A percentile compares a stretch with the other conserved stretches of the same genome.
These are phyloP conservation scores for Dioscorea dumetorum DNA, from an alignment of 106 monocot genomes.

Conservation along the genomic window DNA sequence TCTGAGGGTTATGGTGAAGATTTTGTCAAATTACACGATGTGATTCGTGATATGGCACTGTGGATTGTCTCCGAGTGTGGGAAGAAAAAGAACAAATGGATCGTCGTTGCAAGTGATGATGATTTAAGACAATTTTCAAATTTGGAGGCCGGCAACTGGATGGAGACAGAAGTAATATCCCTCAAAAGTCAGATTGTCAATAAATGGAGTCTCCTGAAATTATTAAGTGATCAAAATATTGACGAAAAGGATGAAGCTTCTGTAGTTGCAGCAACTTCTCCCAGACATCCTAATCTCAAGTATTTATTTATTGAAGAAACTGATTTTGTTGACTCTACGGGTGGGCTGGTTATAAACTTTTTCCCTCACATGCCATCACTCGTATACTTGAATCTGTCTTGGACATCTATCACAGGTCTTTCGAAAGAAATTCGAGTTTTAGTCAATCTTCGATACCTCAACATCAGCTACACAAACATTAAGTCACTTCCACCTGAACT, in stretches of 20 bases:
- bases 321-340: too few relatives aligned
- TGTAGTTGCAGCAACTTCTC: background rate
- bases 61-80: slow-evolving; percentile 14
- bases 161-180: background rate
- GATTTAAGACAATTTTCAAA: background rate
- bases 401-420: too few relatives aligned
- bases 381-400: too few relatives aligned
- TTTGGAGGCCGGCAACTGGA: slow-evolving; percentile 5
- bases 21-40: slow-evolving; percentile 11
- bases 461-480: too few relatives aligned
- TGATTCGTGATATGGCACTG: slow-evolving; percentile 9
- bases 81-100: slow-evolving; percentile 1
- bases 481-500: too few relatives aligned
- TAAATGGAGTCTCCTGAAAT: too few relatives aligned
- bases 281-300: background rate
- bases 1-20: background rate
- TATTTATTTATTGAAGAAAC: slow-evolving; percentile 5
- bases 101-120: background rate
- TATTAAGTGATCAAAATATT: background rate
- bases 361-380: background rate
- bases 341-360: too few relatives aligned
- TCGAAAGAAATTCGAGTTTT: too few relatives aligned
- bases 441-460: too few relatives aligned
- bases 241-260: background rate
- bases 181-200: background rate